These are phyloP conservation scores for Vanrija humicola DNA, from an alignment of 1,284 basidiomycete species.

Conservation along the genomic window DNA sequence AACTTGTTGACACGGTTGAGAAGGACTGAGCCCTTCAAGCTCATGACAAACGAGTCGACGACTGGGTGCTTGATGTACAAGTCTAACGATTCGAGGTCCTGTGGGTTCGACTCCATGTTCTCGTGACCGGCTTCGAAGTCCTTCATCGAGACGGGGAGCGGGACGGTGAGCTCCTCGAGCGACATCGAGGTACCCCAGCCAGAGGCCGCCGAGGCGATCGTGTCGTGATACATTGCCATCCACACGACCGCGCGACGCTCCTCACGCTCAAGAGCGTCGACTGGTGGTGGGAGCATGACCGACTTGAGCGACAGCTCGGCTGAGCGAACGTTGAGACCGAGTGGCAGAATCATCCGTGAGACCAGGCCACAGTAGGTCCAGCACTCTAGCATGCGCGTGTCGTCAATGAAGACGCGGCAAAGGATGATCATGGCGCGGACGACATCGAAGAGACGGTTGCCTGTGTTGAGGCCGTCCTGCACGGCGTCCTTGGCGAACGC, in stretches of 20 bases:
- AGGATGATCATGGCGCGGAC: conserved; percentile 47
- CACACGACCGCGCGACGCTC: conserved; percentile 44
- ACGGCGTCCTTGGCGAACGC: conserved; percentile 41
- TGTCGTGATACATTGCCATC: conserved; percentile 47
- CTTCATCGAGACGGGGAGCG: conserved; percentile 35
- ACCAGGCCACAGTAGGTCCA: conserved; percentile 46
- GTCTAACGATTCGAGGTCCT: conserved; percentile 45
- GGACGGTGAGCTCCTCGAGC: conserved; percentile 44
- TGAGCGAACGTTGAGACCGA: conserved; percentile 45
- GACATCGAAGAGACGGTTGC: conserved; percentile 43
- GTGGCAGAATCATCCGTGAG: conserved; percentile 42
- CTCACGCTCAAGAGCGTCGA: conserved; percentile 46
- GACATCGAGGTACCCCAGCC: conserved; percentile 46
- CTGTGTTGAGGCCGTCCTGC: conserved; percentile 41
- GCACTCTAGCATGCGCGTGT: conserved; percentile 48
- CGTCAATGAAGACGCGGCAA: conserved; percentile 43
- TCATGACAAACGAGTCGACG: conserved; percentile 41
- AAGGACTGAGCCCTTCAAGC: conserved; percentile 32
- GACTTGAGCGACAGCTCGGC: conserved; percentile 42
- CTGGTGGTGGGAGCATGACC: conserved; percentile 42
- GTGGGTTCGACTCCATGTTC: conserved; percentile 41
- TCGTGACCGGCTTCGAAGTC: conserved; percentile 33
- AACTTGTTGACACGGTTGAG: conserved; percentile 39
- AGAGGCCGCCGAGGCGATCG: conserved; percentile 37
- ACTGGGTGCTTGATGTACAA: conserved; percentile 47